Percentiles rank a stretch among this genome's conserved stretches.
Evolutionary conservation across 306 rosid genomes (phyloP).

Genomic region (Datisca glomerata): DNA sequence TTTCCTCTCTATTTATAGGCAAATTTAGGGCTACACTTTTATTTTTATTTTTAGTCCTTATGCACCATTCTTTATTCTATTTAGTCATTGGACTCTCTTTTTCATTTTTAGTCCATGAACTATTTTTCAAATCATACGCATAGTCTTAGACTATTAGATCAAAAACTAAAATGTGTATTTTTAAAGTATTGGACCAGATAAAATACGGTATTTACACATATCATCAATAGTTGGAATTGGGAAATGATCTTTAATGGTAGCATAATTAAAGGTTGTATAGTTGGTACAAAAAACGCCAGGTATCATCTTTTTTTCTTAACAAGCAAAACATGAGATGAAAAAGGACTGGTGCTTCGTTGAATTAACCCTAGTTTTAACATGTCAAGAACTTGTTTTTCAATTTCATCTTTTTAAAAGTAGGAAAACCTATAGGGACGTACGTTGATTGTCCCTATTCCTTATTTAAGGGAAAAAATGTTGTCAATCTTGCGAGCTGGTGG

Average conservation of each 20-base stretch:
- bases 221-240: not conserved
- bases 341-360: not conserved
- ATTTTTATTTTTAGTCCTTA: no score
- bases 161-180: no score
- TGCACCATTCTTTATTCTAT: no score
- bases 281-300: not conserved
- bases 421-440: not conserved
- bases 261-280: not conserved
- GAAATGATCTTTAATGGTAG: not conserved
- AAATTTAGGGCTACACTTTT: no score
- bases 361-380: not conserved
- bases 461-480: not conserved
- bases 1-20: no score
- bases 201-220: no score
- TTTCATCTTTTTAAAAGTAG: no score
- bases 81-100: no score
- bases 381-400: constrained; percentile 4
- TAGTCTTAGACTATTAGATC: no score
- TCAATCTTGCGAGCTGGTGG: not conserved
- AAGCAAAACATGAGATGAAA: not conserved
- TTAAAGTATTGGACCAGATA: no score
- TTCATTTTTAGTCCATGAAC: no score
- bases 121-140: no score
- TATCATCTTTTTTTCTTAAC: not conserved
- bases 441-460: not conserved